Evolutionary conservation across 345 rosid species (phyloP).

Genomic region (Eutrema yunnanense): DNA sequence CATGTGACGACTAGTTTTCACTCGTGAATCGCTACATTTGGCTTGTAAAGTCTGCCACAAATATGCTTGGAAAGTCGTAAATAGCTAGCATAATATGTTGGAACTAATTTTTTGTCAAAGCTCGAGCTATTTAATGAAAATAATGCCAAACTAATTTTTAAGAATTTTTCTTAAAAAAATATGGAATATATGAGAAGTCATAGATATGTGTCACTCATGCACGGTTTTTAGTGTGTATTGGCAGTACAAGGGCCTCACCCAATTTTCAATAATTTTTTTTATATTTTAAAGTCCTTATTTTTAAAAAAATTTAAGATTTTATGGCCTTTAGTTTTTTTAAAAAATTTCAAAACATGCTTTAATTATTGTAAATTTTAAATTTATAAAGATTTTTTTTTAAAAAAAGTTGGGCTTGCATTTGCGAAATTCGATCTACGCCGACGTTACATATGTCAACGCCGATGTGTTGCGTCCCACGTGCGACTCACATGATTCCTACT

Average conservation of each 20-base stretch:
- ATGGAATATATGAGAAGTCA: not conserved
- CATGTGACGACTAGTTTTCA: not conserved
- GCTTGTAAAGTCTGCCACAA: not conserved
- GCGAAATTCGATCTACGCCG: not conserved
- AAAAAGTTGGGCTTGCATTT: not conserved
- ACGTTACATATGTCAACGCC: slow-evolving; percentile 21
- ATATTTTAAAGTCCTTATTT: no score
- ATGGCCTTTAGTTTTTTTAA: no score
- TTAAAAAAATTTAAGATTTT: no score
- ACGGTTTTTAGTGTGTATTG: no score
- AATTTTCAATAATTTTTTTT: no score
- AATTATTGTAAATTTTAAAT: no score
- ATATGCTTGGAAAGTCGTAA: not conserved
- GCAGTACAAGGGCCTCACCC: no score
- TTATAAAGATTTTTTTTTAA: no score
- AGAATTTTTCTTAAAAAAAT: no score
- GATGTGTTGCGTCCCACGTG: slow-evolving; percentile 17
- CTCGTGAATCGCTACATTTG: not conserved
- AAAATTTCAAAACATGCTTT: no score
- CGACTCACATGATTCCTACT: slow-evolving; percentile 21
- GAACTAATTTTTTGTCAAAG: no score
- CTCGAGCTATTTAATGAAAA: not conserved
- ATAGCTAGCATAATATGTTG: not conserved
- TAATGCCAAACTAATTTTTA: not conserved
- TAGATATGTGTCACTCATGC: slow-evolving; percentile 1